Evolutionary conservation across 2,329 filamentous ascomycete genomes (phyloP).

Genomic region (Alternaria tenuissima): DNA sequence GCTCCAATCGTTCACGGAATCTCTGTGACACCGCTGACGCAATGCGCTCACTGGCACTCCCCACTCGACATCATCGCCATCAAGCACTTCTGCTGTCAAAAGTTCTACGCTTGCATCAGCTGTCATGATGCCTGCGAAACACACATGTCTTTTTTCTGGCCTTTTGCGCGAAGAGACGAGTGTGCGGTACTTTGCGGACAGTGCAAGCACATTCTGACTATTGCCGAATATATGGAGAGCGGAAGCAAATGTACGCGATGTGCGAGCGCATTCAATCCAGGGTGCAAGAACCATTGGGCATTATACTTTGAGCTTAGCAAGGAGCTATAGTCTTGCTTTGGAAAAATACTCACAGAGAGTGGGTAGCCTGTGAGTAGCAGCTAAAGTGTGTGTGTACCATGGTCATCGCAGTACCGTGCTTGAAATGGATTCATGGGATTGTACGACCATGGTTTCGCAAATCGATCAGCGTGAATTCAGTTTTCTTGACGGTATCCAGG

Average conservation of each 20-base stretch:
- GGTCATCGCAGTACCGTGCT: too few species aligned
- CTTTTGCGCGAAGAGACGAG: constrained; percentile 22
- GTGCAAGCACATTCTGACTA: constrained; percentile 38
- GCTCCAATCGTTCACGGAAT: constrained; percentile 35
- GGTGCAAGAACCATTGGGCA: constrained; percentile 47
- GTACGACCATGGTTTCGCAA: too few species aligned
- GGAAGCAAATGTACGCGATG: constrained; percentile 40
- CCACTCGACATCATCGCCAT: constrained; percentile 50
- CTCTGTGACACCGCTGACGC: constrained; percentile 38
- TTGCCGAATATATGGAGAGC: constrained; percentile 43
- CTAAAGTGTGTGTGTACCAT: background rate
- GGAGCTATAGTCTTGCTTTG: background rate
- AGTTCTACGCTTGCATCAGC: constrained; percentile 49
- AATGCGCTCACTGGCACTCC: constrained; percentile 46
- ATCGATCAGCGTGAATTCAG: too few species aligned
- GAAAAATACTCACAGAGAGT: too few species aligned
- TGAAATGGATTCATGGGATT: too few species aligned
- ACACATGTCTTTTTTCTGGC: constrained; percentile 39
- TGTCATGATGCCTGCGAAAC: constrained; percentile 43
- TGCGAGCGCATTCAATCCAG: constrained; percentile 43
- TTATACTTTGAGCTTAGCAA: constrained; percentile 39
- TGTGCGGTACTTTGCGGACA: constrained; percentile 42
- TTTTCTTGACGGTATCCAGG: too few species aligned
- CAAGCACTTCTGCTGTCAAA: constrained; percentile 47
- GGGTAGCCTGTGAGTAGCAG: too few species aligned